Percentiles rank a stretch among this genome's conserved stretches.
Evolutionary conservation across 108 stramenopile genomes (phyloP).

Genomic region (Pseudonitzschia multistriata): DNA sequence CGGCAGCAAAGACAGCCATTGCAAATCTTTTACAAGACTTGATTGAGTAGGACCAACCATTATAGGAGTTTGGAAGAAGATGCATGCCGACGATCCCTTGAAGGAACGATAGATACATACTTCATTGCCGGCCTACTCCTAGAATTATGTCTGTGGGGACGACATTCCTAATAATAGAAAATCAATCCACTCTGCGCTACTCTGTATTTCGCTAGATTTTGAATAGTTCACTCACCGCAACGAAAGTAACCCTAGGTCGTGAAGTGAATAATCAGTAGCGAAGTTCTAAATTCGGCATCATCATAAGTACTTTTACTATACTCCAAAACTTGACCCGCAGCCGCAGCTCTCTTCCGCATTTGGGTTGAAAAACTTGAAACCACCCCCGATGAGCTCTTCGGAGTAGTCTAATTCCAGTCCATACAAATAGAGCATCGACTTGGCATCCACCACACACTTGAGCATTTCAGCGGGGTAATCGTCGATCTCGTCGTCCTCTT

Average conservation of each 20-base stretch:
- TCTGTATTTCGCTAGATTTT: no score
- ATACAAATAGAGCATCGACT: slow-evolving; percentile 92
- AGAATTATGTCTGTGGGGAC: no score
- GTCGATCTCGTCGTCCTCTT: slow-evolving; percentile 84
- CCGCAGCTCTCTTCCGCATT: slow-evolving; percentile 95
- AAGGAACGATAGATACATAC: background rate
- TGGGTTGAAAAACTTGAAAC: slow-evolving; percentile 95
- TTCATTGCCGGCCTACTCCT: no score
- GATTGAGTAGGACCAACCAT: background rate
- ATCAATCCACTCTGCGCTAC: no score
- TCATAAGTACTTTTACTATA: no score
- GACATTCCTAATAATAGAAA: no score
- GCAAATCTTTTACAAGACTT: background rate
- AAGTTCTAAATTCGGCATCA: no score
- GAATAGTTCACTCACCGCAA: no score
- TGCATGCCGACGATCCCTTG: background rate
- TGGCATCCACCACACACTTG: slow-evolving; percentile 92
- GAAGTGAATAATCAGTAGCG: background rate
- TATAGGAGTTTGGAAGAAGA: no score
- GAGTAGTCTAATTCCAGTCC: slow-evolving; percentile 95
- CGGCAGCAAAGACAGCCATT: background rate
- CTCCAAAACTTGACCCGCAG: slow-evolving; percentile 93
- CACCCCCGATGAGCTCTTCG: slow-evolving; percentile 94
- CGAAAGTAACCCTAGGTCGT: background rate
- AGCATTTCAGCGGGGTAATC: slow-evolving; percentile 61